Base-by-base conservation (phyloP, 23 red algal species). In the Cyanidium caldarium region DNA sequence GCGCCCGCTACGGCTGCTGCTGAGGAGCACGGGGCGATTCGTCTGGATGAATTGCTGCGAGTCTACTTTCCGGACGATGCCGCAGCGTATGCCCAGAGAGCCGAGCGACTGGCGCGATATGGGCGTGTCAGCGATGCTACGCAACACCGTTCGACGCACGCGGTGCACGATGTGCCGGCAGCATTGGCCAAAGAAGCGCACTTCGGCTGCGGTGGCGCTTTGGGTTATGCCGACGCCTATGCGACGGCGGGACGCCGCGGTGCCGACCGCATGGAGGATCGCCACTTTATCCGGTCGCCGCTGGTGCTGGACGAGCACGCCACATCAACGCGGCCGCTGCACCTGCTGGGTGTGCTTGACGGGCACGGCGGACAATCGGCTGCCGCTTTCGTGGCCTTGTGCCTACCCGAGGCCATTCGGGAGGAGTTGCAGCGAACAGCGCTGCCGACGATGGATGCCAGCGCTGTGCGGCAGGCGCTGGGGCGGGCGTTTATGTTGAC, bases 191-290 rank as follows among this genome's bases (percentile, higher is more conserved):
- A 38, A 34, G 38, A 46, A 1, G 35, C 70, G 38, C 10, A 61
- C 5, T 5, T 10, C 23, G 51, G 10, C 5, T 28, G 13, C 13
- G 23, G 7, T 5, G 51, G n/a, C 7, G n/a, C 51, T 28, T 16
- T 28, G 19, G 51, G 51, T 28, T 61, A 28, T 28, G 83, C 80
- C 14, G 78, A 66, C 2, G 30, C 80, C 34, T 73, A 39, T 68
- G 80, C 92, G 28, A 85, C 82, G 39, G 69, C 79, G 37, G 92
- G 92, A 28, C 41, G 71, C 46, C 68, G 92, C 42, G 92, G 92
- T 26, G 65, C 76, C 19, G 92, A 98, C 35, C 77, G 84, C 19
- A 98, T 98, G 92, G 92, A 98, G 69, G 92, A 98, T 58, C 68
- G 84, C 44, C 75, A 78, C 45, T 45, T 88, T 1, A 61, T 98